These are phyloP conservation scores for Arthroderma sp. DNA, from an alignment of 2,329 filamentous ascomycete species.

Conservation along the genomic window DNA sequence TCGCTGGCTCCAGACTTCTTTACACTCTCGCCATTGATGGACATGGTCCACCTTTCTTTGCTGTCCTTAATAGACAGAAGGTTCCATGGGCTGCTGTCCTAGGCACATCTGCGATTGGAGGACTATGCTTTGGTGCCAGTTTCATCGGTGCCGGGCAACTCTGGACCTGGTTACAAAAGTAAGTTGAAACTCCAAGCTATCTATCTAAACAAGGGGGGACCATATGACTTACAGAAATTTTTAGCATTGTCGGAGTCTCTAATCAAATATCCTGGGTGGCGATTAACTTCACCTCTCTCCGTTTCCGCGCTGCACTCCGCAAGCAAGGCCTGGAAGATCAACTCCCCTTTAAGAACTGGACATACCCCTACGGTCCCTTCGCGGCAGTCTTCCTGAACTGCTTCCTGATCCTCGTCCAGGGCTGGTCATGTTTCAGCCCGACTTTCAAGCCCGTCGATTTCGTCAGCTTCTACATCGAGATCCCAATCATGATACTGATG, in stretches of 20 bases:
- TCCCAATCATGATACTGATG: constrained; percentile 47
- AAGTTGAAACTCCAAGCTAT: constrained; percentile 11
- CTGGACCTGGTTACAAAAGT: constrained; percentile 56
- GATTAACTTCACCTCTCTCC: constrained; percentile 52
- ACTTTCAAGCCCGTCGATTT: constrained; percentile 46
- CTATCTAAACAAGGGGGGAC: background rate
- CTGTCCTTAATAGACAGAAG: constrained; percentile 35
- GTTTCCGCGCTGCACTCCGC: constrained; percentile 47
- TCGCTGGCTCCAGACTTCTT: constrained; percentile 44
- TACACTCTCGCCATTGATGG: constrained; percentile 43
- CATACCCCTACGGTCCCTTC: constrained; percentile 50
- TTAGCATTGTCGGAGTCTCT: constrained; percentile 51
- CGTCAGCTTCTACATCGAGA: constrained; percentile 51
- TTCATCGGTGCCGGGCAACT: constrained; percentile 53
- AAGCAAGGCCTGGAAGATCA: constrained; percentile 48
- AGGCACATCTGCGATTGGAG: constrained; percentile 40
- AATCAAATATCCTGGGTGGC: constrained; percentile 53
- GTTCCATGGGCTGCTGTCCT: constrained; percentile 45
- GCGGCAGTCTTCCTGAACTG: constrained; percentile 44
- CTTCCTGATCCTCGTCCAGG: constrained; percentile 50
- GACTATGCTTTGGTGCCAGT: constrained; percentile 51
- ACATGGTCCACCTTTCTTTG: constrained; percentile 45
- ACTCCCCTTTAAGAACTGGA: constrained; percentile 54
- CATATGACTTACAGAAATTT: constrained; percentile 2
- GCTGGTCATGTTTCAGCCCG: constrained; percentile 47